Base-by-base conservation (phyloP, 2,329 filamentous ascomycete genomes). In the Phaeosphaeriaceae sp. region DNA sequence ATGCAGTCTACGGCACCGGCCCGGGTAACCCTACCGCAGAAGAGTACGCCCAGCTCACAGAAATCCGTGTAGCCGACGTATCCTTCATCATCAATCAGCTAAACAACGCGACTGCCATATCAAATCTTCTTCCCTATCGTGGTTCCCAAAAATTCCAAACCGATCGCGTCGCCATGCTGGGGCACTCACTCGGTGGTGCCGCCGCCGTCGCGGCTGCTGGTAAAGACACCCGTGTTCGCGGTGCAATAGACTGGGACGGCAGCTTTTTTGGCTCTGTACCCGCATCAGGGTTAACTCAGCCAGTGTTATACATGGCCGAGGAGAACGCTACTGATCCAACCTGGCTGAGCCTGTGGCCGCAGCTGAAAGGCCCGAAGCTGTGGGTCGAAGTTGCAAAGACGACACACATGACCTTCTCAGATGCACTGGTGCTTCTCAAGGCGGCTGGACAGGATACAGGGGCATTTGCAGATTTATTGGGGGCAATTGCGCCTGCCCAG, bases 61-160 rank as follows among this genome's bases (percentile, higher is more conserved):
- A 51, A 42, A 4, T 36, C 40, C 60, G 60, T 37, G 56, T 32
- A 34, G 48, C 59, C 36, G 61, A 63, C 40, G 56, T 48, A 52
- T 52, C 50, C 15, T 64, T 64, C 36, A 50, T 63, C 20, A 56
- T 64, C 16, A 56, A 63, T 20, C 60, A 65, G 42, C 48, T 65
- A 9, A 53, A 48, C 45, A 63, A 65, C 49, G 50, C 50, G 6
- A 59, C 56, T 18, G 60, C 60, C 44, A 52, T 63, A 20, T 43
- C 46, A 16, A 42, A 55, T 9, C 48, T 63, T 11, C 50, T 62
- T 49, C 45, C 52, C 36, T 46, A 44, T 46, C 48, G 41, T 34
- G 41, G 49, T 23, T 46, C 48, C 11, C 53, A 34, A 47, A 6
- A 26, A 13, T 55, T 62, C 15, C 42, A 32, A 12, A 55, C 52